phyloP scores from a whole-genome alignment of 176 grass and related monocot genomes.

The Melocanna baccifera region DNA sequence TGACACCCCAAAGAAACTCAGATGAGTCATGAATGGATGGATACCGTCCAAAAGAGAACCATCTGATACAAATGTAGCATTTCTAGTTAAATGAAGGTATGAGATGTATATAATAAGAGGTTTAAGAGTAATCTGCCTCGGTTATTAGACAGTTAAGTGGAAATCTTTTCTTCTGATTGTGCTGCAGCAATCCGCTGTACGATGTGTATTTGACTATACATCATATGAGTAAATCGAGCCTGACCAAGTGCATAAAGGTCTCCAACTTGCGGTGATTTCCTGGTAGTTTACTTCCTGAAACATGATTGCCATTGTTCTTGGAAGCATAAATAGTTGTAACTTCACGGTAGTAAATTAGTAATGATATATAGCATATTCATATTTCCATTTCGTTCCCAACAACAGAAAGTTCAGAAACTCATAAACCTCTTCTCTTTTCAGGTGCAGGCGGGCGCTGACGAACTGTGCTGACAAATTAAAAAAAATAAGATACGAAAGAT shows the following conservation, averaged over 20 bases:
- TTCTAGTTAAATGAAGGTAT: neutral
- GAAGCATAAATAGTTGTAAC: neutral
- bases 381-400: neutral
- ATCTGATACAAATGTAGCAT: neutral
- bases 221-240: neutral
- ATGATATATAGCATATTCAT: neutral
- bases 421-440: neutral
- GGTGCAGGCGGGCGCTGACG: neutral
- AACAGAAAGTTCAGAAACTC: neutral
- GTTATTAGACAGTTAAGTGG: neutral
- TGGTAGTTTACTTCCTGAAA: neutral
- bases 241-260: neutral
- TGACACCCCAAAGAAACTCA: neutral
- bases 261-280: neutral
- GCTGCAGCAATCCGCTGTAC: neutral
- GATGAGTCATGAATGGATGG: neutral
- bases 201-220: neutral
- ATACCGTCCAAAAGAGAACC: neutral
- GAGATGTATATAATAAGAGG: neutral
- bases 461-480: no score
- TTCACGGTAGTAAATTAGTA: neutral
- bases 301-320: neutral
- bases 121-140: neutral
- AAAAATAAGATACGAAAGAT: slow-evolving; percentile 10
- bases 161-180: neutral